Evolutionary conservation across 345 rosid genomes (phyloP), one percentile per base, ranked within the genome.

Genomic region (Hibiscus trionum): DNA sequence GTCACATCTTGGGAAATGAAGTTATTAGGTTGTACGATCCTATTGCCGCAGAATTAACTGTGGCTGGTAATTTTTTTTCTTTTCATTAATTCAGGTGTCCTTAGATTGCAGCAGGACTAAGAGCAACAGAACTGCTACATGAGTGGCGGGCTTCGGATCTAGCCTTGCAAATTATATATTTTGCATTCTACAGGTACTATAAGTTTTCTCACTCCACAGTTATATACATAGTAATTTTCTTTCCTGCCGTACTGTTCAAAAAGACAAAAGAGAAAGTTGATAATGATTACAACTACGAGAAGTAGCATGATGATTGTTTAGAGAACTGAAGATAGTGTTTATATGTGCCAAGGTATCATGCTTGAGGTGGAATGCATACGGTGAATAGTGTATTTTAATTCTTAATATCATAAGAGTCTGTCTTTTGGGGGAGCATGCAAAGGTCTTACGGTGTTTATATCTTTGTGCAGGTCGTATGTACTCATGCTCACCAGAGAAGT

Each of bases 181-280:
- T 85, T 82, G 87, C 91, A 87, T 93, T 91, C 89, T 90, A 86
- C 86, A 88, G 98, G 97, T 91, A 87, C 21, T 21, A 15, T 50
- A 2, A 27, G 12, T 66, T 72, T 65, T 67, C 35, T 50, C 42
- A 49, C 16, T 29, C 35, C 58, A 26, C 39, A 33, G 53, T 50
- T 50, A 12, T 47, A 47, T 4, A 64, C 19, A 64, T 8, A 64
- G 19, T 4, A 17, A 39, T 66, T 7, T 37, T 37, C 42, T 37
- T 37, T 37, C 42, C 42, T 31, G 0, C 9, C 42, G 42, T 37
- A 3, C 35, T 31, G 35, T 31, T 31, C 4, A 31, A 31, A 4
- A 31, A 31, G 24, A 31, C 35, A 31, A 31, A 31, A 4, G 35
- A 31, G 35, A 37, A 37, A 37, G 42, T 37, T 37, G 42, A 7